Conservation (phyloP, 345 rosid genomes). For the Schrenkiella parvula region DNA sequence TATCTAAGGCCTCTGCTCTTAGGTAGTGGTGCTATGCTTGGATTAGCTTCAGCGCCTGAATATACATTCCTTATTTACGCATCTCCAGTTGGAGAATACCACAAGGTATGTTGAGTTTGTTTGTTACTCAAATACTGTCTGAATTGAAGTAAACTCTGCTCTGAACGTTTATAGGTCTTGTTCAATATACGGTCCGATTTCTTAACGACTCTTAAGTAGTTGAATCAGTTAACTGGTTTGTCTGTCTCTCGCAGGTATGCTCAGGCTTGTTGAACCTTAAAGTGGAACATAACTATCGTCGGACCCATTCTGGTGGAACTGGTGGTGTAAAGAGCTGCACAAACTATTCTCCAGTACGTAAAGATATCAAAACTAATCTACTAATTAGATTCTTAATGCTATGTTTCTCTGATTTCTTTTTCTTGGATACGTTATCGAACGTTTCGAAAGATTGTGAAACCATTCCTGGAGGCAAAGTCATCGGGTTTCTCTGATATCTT, state of each 20-base stretch:
- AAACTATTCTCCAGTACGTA: constrained; percentile 57
- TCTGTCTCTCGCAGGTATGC: constrained; percentile 23
- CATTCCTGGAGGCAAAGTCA: constrained; percentile 49
- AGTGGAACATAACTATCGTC: constrained; percentile 44
- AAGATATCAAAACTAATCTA: too few species aligned
- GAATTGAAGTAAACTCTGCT: too few species aligned
- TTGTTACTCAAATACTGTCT: neutral
- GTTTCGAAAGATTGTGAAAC: constrained; percentile 37
- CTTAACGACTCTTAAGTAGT: neutral
- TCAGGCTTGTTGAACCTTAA: constrained; percentile 37
- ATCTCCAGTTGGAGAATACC: constrained; percentile 52
- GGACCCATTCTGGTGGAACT: constrained; percentile 58
- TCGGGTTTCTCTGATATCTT: constrained; percentile 57
- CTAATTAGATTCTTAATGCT: neutral
- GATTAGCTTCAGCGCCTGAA: constrained; percentile 52
- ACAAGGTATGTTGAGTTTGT: constrained; percentile 35
- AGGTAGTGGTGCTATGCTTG: constrained; percentile 48
- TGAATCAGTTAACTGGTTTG: neutral
- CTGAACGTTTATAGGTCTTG: too few species aligned
- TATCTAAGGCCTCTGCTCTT: constrained; percentile 63
- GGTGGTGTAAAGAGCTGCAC: constrained; percentile 58
- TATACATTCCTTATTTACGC: constrained; percentile 45
- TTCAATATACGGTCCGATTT: too few species aligned
- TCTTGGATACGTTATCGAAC: neutral
- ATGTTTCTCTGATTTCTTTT: neutral